A percentile compares a stretch with the other conserved stretches of the same genome.
phyloP scores from a whole-genome alignment of 106 monocot species.

The Dioscorea zingiberensis region DNA sequence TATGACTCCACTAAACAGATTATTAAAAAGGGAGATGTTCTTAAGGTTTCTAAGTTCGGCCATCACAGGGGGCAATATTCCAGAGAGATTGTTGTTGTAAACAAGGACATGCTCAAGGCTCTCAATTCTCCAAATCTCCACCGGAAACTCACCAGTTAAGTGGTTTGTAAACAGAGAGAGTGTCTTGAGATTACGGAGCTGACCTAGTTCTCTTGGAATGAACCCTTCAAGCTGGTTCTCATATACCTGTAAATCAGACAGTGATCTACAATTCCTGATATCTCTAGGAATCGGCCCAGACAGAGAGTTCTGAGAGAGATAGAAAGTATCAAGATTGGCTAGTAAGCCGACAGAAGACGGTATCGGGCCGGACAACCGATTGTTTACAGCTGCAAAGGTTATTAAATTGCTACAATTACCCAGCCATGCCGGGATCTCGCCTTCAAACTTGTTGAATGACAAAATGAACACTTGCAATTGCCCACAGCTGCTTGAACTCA shows the following conservation, averaged over 20 bases:
- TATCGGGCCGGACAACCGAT: constrained; percentile 55
- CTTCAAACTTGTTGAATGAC: constrained; percentile 41
- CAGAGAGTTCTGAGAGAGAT: constrained; percentile 44
- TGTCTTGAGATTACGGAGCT: constrained; percentile 31
- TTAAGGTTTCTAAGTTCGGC: constrained; percentile 41
- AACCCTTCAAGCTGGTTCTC: constrained; percentile 54
- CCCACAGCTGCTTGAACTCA: constrained; percentile 29
- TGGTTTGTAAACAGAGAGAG: constrained; percentile 51
- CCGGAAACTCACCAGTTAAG: constrained; percentile 64
- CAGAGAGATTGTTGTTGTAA: constrained; percentile 57
- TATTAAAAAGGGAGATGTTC: constrained; percentile 57
- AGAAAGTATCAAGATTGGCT: constrained; percentile 34
- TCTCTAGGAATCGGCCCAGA: constrained; percentile 60
- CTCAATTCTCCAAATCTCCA: constrained; percentile 52
- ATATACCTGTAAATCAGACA: constrained; percentile 39
- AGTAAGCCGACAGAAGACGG: constrained; percentile 49
- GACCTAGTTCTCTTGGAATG: constrained; percentile 58
- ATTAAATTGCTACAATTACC: constrained; percentile 51
- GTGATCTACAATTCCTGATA: constrained; percentile 51
- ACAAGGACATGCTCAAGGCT: constrained; percentile 42
- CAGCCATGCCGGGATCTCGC: constrained; percentile 37
- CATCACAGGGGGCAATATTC: constrained; percentile 51
- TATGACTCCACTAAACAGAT: constrained; percentile 59
- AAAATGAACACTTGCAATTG: constrained; percentile 31
- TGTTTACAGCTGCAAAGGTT: constrained; percentile 19